Evolutionary conservation across 495 filamentous ascomycete genomes (phyloP), one percentile per base, ranked within the genome.

Genomic region (Pseudomonodictys pantanalensis): DNA sequence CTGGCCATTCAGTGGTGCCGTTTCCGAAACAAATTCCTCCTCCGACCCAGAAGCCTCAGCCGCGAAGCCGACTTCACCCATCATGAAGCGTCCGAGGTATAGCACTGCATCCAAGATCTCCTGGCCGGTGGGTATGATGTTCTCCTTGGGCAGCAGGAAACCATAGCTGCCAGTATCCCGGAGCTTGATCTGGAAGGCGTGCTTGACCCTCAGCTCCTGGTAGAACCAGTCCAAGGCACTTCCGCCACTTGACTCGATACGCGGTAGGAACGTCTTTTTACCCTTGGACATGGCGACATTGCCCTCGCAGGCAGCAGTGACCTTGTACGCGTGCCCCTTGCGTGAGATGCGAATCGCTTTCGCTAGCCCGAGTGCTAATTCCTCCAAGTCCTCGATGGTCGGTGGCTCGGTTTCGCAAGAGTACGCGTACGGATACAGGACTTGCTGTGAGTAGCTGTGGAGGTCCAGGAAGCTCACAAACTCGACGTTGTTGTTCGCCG

Each of bases 151-250:
- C 8, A 98, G 77, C 45, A 98, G 76, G 66, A 97, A 98, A 0
- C 93, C 93, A 70, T 97, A 97, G 72, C 84, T 93, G 2, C 93
- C 93, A 0, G 90, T 95, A 74, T 98, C 93, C 32, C 93, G 81
- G 22, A 98, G 77, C 72, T 97, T 97, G 71, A 98, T 88, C 76
- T 97, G 93, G 67, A 95, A 98, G 24, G 89, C 85, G 67, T 88
- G 93, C 30, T 77, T 82, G n/a, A 92, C 87, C 41, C 81, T 75
- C 28, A 96, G 72, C 64, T 93, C 87, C 55, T 93, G 90, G 69
- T 97, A 97, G 73, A 98, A 95, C 84, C 90, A 98, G 72, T 97
- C 93, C 41, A 98, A 83, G 7, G 89, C 90, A 35, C 89, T 92
- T 12, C 93, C 93, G 12, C 92, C 91, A 45, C 82, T 81, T 1